A percentile compares a stretch with the other conserved stretches of the same genome.
Evolutionary conservation across 1,284 basidiomycete species (phyloP).

Genomic region (Puccinia novopanici): DNA sequence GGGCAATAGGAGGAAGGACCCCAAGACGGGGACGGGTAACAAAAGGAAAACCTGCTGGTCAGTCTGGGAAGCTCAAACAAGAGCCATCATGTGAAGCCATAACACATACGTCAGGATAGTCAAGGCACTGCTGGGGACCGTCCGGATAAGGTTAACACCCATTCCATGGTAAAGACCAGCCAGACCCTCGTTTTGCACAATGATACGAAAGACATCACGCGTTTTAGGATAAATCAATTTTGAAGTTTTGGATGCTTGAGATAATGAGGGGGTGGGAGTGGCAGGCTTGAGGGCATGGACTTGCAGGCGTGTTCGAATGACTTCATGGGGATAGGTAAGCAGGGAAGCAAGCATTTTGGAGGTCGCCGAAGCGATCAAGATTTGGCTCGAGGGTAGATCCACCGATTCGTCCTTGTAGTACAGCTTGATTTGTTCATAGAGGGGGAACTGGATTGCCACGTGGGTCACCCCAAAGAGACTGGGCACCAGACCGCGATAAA

Average conservation of each 20-base stretch:
- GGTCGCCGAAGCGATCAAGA: slow-evolving; percentile 79
- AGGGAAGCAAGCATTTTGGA: slow-evolving; percentile 93
- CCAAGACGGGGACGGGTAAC: background rate
- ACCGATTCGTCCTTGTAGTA: slow-evolving; percentile 62
- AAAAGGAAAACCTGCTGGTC: background rate
- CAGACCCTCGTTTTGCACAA: slow-evolving; percentile 80
- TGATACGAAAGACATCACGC: slow-evolving; percentile 70
- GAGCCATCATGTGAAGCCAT: background rate
- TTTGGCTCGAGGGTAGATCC: slow-evolving; percentile 69
- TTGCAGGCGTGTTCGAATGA: slow-evolving; percentile 85
- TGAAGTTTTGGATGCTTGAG: slow-evolving; percentile 1
- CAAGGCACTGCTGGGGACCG: slow-evolving; percentile 88
- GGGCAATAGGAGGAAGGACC: no score
- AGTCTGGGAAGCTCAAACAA: background rate
- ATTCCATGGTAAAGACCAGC: slow-evolving; percentile 83
- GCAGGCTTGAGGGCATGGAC: slow-evolving; percentile 66
- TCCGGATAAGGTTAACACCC: slow-evolving; percentile 83
- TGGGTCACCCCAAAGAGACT: slow-evolving; percentile 85
- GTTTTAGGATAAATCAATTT: slow-evolving; percentile 63
- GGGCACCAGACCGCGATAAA: slow-evolving; percentile 86
- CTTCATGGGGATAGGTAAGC: slow-evolving; percentile 93
- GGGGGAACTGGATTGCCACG: slow-evolving; percentile 90
- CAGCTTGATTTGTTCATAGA: slow-evolving; percentile 87
- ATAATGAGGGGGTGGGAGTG: slow-evolving; percentile 45
- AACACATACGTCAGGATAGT: slow-evolving; percentile 85